phyloP scores from a whole-genome alignment of 768 basidiomycete genomes.

The Lyophyllum decastes region DNA sequence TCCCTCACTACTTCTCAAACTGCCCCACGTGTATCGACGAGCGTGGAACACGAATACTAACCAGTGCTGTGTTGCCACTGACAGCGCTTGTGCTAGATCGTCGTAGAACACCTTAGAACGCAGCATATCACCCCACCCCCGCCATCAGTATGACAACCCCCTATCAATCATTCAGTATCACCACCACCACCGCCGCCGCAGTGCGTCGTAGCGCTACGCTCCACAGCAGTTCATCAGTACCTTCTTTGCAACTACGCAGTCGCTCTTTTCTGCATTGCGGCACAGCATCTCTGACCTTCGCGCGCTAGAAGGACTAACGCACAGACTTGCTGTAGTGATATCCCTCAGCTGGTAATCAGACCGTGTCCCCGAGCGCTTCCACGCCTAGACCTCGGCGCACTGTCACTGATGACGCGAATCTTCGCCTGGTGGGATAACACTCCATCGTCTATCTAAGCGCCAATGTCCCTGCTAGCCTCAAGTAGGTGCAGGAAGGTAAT shows the following conservation, averaged over 20 bases:
- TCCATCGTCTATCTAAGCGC: neutral
- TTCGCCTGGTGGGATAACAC: neutral
- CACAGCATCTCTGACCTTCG: neutral
- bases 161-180: neutral
- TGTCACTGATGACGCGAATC: neutral
- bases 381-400: neutral
- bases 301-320: neutral
- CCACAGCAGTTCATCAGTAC: neutral
- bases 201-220: neutral
- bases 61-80: neutral
- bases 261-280: neutral
- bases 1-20: neutral
- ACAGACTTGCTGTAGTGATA: neutral
- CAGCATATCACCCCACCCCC: neutral
- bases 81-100: neutral
- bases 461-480: neutral
- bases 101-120: neutral
- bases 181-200: neutral
- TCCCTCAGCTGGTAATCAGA: neutral
- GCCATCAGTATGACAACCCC: neutral
- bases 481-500: neutral
- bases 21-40: slow-evolving; percentile 1
- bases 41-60: slow-evolving; percentile 1
- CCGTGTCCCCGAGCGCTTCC: neutral
- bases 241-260: too few relatives aligned